phyloP scores from a whole-genome alignment of 805 yeast species.

The Kodamaea kaohsiungensis region DNA sequence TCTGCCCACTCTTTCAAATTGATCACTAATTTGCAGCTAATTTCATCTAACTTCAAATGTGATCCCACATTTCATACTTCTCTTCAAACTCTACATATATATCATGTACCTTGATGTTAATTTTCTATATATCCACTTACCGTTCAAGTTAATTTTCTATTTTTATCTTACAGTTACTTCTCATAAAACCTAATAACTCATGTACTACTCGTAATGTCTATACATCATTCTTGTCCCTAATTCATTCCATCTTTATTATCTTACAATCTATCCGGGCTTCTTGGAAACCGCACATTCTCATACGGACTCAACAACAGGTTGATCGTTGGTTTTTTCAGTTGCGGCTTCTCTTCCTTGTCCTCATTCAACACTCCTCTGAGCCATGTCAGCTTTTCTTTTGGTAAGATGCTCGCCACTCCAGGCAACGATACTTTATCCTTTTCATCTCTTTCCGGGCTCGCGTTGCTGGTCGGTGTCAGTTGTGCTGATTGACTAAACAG shows the following conservation, averaged over 20 bases:
- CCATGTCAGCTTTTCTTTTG: slow-evolving; percentile 8
- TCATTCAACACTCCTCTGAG: slow-evolving; percentile 9
- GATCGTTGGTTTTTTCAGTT: slow-evolving; percentile 30
- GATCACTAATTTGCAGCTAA: background rate
- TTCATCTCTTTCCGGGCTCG: background rate
- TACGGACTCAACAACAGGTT: slow-evolving; percentile 32
- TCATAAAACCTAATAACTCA: background rate
- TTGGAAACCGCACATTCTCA: slow-evolving; percentile 5
- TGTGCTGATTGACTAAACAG: background rate
- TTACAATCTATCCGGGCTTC: background rate
- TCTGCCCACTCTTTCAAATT: background rate
- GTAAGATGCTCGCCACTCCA: background rate
- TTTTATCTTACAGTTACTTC: too few relatives aligned
- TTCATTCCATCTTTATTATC: background rate
- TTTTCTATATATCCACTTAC: too few relatives aligned
- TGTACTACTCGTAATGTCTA: background rate
- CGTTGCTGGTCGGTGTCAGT: background rate
- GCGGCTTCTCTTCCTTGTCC: background rate
- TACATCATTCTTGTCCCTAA: background rate
- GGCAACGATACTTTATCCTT: slow-evolving; percentile 2
- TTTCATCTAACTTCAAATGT: too few relatives aligned
- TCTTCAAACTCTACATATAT: background rate
- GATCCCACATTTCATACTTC: background rate
- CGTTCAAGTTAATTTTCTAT: too few relatives aligned
- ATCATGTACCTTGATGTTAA: too few relatives aligned